Percentiles rank a stretch among this genome's conserved stretches.
Conservation (phyloP, 2,329 filamentous ascomycete genomes). For the Ceratocystis albifundus region DNA sequence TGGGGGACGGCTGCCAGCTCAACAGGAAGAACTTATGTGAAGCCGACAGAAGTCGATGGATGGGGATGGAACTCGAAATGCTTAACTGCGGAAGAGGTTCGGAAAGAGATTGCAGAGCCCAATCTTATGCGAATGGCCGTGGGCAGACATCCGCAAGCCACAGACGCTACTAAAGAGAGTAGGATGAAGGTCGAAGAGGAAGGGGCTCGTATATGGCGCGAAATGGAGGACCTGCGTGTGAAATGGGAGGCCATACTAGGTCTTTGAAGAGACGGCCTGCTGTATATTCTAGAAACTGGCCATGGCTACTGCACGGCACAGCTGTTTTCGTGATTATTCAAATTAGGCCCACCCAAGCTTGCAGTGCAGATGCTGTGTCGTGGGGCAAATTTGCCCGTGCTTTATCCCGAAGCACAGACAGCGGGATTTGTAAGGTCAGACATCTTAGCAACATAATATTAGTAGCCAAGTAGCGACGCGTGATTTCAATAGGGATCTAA, state of each 20-base stretch:
- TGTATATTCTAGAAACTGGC: background rate
- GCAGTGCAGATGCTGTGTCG: background rate
- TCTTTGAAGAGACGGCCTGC: constrained; percentile 4
- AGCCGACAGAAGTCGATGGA: constrained; percentile 71
- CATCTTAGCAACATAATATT: background rate
- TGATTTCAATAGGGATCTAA: background rate
- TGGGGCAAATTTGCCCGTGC: background rate
- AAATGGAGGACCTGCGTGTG: constrained; percentile 59
- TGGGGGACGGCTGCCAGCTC: constrained; percentile 69
- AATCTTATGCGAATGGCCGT: constrained; percentile 41
- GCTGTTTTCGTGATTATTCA: background rate
- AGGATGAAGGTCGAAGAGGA: constrained; percentile 50
- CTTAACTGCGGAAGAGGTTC: constrained; percentile 32
- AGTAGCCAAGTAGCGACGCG: background rate
- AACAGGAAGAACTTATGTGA: constrained; percentile 48
- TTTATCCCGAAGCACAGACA: background rate
- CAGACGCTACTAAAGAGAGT: constrained; percentile 49
- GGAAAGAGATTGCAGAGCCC: constrained; percentile 30
- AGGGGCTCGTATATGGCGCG: constrained; percentile 51
- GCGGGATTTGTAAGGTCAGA: background rate
- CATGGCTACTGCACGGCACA: background rate
- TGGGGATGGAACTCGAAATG: constrained; percentile 57
- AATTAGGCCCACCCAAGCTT: background rate
- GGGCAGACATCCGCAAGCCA: constrained; percentile 48
- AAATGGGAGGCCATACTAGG: constrained; percentile 47